Percentiles rank a stretch among this genome's conserved stretches.
These are phyloP conservation scores for Exsudoporus floridanus DNA, from an alignment of 1,284 basidiomycete genomes.

Conservation along the genomic window DNA sequence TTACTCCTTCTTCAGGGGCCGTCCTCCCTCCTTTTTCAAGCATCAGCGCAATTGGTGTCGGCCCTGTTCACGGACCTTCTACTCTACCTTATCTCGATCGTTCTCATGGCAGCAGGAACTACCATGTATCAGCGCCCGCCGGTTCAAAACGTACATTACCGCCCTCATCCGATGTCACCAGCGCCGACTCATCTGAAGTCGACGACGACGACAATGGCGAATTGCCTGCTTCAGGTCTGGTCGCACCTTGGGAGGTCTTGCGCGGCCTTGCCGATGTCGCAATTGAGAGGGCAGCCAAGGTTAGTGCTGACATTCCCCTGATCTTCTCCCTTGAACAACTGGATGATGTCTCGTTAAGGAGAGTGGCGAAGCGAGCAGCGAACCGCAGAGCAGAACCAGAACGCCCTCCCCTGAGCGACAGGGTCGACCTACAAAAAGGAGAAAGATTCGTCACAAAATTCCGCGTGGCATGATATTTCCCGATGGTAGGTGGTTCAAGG, in stretches of 20 bases:
- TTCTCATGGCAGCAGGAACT: conserved; percentile 39
- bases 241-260: conserved; percentile 82
- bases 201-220: conserved; percentile 74
- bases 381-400: conserved; percentile 69
- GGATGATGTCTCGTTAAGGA: conserved; percentile 45
- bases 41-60: conserved; percentile 57
- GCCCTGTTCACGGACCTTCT: conserved; percentile 51
- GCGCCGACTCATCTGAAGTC: conserved; percentile 73
- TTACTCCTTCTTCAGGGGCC: conserved; percentile 44
- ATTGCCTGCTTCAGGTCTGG: conserved; percentile 74
- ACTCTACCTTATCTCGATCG: conserved; percentile 57
- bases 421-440: conserved; percentile 63
- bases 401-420: conserved; percentile 68
- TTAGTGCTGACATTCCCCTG: conserved; percentile 30
- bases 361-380: conserved; percentile 66
- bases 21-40: conserved; percentile 71
- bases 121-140: conserved; percentile 35
- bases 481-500: conserved; percentile 51
- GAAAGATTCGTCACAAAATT: conserved; percentile 62
- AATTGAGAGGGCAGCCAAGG: conserved; percentile 72
- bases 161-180: conserved; percentile 62
- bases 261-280: conserved; percentile 78
- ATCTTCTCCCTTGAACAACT: background rate
- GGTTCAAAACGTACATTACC: conserved; percentile 60
- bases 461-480: conserved; percentile 57